phyloP scores from a whole-genome alignment of 2,329 filamentous ascomycete genomes.

The Alternaria brassicicola region DNA sequence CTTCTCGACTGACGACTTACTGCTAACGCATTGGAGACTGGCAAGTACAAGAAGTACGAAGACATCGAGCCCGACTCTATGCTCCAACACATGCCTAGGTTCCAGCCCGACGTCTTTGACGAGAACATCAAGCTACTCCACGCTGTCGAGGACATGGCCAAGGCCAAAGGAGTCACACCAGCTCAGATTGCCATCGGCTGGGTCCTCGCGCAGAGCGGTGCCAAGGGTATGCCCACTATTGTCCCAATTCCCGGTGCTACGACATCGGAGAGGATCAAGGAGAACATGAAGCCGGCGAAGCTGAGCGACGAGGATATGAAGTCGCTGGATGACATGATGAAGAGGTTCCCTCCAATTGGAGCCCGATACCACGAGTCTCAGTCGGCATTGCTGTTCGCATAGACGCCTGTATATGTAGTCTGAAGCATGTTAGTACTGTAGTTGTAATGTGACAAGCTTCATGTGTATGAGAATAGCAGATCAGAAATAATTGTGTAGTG shows the following conservation, averaged over 20 bases:
- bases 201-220: constrained; percentile 59
- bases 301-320: constrained; percentile 57
- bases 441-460: constrained; percentile 4
- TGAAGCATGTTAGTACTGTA: constrained; percentile 19
- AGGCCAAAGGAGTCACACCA: constrained; percentile 63
- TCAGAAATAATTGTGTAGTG: constrained; percentile 55
- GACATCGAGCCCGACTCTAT: constrained; percentile 66
- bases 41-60: constrained; percentile 53
- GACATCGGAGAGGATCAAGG: constrained; percentile 61
- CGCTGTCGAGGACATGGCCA: constrained; percentile 64
- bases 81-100: constrained; percentile 60
- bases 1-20: background rate
- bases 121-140: constrained; percentile 68
- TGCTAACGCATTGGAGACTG: constrained; percentile 45
- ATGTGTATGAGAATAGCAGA: constrained; percentile 38
- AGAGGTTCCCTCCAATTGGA: constrained; percentile 53
- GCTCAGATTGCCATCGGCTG: constrained; percentile 72
- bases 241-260: constrained; percentile 72
- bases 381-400: constrained; percentile 17
- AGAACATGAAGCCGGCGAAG: constrained; percentile 65
- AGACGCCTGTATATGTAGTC: constrained; percentile 2
- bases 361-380: constrained; percentile 45
- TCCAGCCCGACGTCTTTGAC: constrained; percentile 67
- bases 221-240: constrained; percentile 62
- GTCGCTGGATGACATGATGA: constrained; percentile 59